Conservation (phyloP, 352 stramenopile genomes). For the Globisporangium cylindrosporum region DNA sequence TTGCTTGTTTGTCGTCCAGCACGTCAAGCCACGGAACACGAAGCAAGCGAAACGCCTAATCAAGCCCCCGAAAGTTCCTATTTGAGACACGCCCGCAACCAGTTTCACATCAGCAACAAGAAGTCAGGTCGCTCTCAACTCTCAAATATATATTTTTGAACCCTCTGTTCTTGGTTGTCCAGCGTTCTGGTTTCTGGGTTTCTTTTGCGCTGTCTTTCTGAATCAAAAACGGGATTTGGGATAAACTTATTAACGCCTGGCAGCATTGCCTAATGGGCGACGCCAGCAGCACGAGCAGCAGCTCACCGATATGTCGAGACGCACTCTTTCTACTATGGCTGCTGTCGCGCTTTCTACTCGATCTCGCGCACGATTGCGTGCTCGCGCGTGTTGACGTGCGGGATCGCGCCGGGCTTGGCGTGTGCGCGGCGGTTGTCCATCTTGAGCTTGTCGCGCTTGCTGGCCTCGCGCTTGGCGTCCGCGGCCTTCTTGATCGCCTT, state of each 20-base stretch:
- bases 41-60: background rate
- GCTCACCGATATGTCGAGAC: background rate
- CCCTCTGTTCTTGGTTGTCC: background rate
- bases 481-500: constrained; percentile 98
- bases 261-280: background rate
- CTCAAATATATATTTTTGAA: background rate
- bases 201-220: background rate
- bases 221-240: background rate
- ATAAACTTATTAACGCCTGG: background rate
- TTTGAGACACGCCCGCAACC: background rate
- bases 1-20: background rate
- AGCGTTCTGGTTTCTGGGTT: background rate
- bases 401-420: constrained; percentile 69
- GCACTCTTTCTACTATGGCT: background rate
- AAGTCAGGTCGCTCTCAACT: background rate
- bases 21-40: background rate
- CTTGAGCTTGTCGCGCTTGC: constrained; percentile 84
- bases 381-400: constrained; percentile 69
- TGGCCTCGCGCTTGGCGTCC: constrained; percentile 81
- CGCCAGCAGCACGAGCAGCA: background rate
- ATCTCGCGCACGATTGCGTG: constrained; percentile 77
- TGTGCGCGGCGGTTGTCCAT: constrained; percentile 80
- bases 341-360: constrained; percentile 43
- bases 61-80: background rate
- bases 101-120: background rate